Percentiles rank a stretch among this genome's conserved stretches.
These are phyloP conservation scores for Xerocomus amazonicus DNA, from an alignment of 1,284 basidiomycete species.

Conservation along the genomic window DNA sequence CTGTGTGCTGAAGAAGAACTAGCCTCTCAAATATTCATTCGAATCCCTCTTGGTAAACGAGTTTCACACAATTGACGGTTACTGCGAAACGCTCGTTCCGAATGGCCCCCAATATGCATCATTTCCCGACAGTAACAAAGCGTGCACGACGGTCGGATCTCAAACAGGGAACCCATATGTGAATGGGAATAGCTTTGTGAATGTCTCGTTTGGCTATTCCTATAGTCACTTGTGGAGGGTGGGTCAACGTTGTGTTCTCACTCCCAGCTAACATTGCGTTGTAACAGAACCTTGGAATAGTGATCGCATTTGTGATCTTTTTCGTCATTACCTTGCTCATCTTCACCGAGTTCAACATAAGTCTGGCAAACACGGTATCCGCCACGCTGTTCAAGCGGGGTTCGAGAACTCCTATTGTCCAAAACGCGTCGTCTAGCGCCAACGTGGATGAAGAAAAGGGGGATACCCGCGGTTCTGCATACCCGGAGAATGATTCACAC, in stretches of 20 bases:
- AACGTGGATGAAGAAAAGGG: constrained; percentile 31
- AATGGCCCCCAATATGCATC: constrained; percentile 52
- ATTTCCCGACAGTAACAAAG: constrained; percentile 51
- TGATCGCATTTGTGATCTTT: constrained; percentile 47
- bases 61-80: constrained; percentile 44
- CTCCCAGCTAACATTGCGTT: constrained; percentile 6
- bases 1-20: neutral
- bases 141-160: constrained; percentile 50
- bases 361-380: constrained; percentile 29
- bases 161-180: constrained; percentile 21
- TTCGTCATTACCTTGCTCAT: constrained; percentile 48
- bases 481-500: constrained; percentile 29
- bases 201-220: constrained; percentile 60
- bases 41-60: constrained; percentile 55
- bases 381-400: constrained; percentile 45
- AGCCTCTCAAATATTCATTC: constrained; percentile 53
- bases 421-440: neutral
- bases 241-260: constrained; percentile 23
- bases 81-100: constrained; percentile 43
- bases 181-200: constrained; percentile 34
- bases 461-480: constrained; percentile 7
- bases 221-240: constrained; percentile 67
- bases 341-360: constrained; percentile 47
- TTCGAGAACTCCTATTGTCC: constrained; percentile 18
- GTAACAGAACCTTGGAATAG: constrained; percentile 52